phyloP scores from a whole-genome alignment of 129 eudicot genomes.

The Deinandra increscens region DNA sequence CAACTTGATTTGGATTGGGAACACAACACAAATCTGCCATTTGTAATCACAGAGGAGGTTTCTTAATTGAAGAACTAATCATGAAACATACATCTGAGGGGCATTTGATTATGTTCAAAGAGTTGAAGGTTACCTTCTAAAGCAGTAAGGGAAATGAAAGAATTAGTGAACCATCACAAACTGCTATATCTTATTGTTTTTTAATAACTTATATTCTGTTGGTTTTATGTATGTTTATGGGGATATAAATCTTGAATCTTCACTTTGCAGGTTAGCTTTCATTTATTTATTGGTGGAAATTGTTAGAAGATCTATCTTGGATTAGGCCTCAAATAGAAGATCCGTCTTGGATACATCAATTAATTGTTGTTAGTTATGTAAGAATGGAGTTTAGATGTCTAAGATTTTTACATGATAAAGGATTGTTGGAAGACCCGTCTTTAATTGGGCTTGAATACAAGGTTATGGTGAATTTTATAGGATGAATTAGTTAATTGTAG shows the following conservation, averaged over 20 bases:
- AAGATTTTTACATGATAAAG: no score
- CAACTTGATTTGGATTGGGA: slow-evolving; percentile 90
- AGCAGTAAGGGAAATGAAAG: slow-evolving; percentile 73
- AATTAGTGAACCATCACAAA: slow-evolving; percentile 49
- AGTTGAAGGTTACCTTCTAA: slow-evolving; percentile 55
- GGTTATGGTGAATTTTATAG: no score
- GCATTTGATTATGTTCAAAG: slow-evolving; percentile 68
- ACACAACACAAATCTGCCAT: slow-evolving; percentile 87
- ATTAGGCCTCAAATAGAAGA: no score
- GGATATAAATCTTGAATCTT: slow-evolving; percentile 14
- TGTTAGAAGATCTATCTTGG: no score
- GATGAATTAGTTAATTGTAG: no score
- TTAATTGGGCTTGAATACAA: no score
- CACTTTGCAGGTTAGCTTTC: slow-evolving; percentile 66
- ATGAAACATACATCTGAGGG: slow-evolving; percentile 83
- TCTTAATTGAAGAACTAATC: slow-evolving; percentile 85
- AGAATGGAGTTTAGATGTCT: no score
- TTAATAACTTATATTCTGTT: background rate
- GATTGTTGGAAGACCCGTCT: no score
- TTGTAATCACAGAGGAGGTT: slow-evolving; percentile 86
- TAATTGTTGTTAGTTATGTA: no score
- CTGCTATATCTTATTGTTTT: background rate
- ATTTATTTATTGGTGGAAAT: no score
- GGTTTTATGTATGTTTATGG: background rate
- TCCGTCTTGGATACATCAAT: no score